phyloP scores from a whole-genome alignment of 1,284 basidiomycete species.

The Naganishia sp. region DNA sequence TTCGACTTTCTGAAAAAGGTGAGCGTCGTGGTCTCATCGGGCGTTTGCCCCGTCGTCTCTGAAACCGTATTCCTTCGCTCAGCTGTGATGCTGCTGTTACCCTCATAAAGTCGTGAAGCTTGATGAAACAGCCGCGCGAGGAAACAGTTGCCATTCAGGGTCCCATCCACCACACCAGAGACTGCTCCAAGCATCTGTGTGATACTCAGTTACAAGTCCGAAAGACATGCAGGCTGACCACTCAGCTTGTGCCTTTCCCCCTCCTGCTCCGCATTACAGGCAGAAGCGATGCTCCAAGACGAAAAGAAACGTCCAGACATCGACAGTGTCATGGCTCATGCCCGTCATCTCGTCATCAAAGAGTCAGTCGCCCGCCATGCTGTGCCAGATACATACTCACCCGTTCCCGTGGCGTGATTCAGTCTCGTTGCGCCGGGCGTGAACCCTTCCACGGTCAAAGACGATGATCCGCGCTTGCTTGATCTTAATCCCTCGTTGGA shows the following conservation, averaged over 20 bases:
- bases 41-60: conserved; percentile 12
- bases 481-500: conserved; percentile 55
- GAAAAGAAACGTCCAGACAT: conserved; percentile 47
- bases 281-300: conserved; percentile 50
- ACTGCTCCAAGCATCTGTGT: not conserved
- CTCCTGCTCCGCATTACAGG: conserved; percentile 37
- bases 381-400: not conserved
- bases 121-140: not conserved
- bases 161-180: too few relatives aligned
- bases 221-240: conserved; percentile 13
- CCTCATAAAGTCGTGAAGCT: not conserved
- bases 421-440: conserved; percentile 35
- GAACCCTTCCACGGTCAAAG: conserved; percentile 50
- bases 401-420: not conserved
- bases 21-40: conserved; percentile 4
- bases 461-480: conserved; percentile 53
- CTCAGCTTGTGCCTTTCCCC: not conserved
- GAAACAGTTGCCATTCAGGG: not conserved
- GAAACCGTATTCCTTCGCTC: conserved; percentile 16
- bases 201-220: not conserved
- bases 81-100: not conserved
- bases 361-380: conserved; percentile 38
- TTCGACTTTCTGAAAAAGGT: conserved; percentile 62
- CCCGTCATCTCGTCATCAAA: conserved; percentile 49
- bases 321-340: conserved; percentile 53